These are phyloP conservation scores for Eucalyptus sp. DNA, from an alignment of 345 rosid genomes.

Conservation along the genomic window DNA sequence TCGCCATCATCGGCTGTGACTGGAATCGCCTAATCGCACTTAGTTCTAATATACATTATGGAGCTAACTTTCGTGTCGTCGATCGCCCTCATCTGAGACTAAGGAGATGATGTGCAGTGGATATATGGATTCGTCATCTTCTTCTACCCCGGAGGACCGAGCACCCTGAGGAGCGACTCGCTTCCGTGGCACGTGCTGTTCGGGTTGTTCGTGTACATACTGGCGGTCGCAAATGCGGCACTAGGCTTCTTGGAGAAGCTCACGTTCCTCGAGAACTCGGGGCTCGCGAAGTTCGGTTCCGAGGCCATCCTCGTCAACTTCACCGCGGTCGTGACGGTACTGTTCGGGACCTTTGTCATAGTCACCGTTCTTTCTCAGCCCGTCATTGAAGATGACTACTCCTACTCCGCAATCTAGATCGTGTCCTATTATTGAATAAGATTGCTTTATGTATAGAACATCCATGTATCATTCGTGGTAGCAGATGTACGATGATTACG, in stretches of 20 bases:
- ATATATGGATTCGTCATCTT: slow-evolving; percentile 53
- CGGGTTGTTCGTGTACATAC: slow-evolving; percentile 43
- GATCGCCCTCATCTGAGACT: neutral
- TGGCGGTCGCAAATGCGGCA: slow-evolving; percentile 59
- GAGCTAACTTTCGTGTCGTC: neutral
- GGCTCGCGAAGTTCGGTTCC: slow-evolving; percentile 59
- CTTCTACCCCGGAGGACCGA: slow-evolving; percentile 73
- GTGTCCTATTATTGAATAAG: neutral
- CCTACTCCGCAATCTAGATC: slow-evolving; percentile 37
- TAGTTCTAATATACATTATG: neutral
- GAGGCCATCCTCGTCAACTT: slow-evolving; percentile 90
- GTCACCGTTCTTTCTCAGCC: slow-evolving; percentile 37
- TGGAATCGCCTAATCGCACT: neutral
- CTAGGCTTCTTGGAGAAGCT: slow-evolving; percentile 85
- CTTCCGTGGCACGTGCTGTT: slow-evolving; percentile 68
- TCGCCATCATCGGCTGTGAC: neutral
- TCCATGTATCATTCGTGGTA: neutral
- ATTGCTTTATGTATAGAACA: neutral
- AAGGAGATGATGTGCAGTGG: slow-evolving; percentile 43
- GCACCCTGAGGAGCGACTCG: slow-evolving; percentile 24
- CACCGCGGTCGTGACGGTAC: slow-evolving; percentile 59
- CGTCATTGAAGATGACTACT: slow-evolving; percentile 17
- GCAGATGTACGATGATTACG: neutral
- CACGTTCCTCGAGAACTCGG: slow-evolving; percentile 71
- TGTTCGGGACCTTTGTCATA: slow-evolving; percentile 62